phyloP scores from a whole-genome alignment of 139 green algal species.

The Raphidocelis subcapitata region DNA sequence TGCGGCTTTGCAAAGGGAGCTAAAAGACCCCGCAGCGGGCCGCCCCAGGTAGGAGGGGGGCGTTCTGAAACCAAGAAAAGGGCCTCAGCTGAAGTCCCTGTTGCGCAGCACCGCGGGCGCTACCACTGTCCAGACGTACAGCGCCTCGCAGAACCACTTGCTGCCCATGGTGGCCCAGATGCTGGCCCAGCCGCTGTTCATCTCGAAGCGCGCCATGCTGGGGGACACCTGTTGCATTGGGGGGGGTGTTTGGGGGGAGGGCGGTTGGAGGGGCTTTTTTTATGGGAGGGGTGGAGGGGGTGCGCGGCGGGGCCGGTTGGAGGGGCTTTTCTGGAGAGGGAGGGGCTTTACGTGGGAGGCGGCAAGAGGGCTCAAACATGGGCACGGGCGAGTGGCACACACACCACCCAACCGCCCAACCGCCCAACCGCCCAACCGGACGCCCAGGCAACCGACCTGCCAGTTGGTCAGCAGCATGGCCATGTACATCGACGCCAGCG shows the following conservation, averaged over 20 bases:
- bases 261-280: no score
- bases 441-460: conserved; percentile 37
- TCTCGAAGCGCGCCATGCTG: conserved; percentile 29
- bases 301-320: no score
- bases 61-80: no score
- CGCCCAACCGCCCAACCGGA: background rate
- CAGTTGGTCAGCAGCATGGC: conserved; percentile 76
- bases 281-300: no score
- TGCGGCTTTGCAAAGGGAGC: no score
- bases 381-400: no score
- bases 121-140: conserved; percentile 85
- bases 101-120: conserved; percentile 55
- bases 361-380: no score
- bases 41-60: no score
- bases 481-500: conserved; percentile 65
- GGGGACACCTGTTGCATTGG: background rate
- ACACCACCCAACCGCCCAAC: background rate
- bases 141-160: conserved; percentile 69
- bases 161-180: conserved; percentile 80
- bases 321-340: no score
- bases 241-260: no score
- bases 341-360: no score
- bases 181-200: conserved; percentile 62
- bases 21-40: no score
- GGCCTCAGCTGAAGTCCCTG: conserved; percentile 55